Conservation (phyloP, 495 filamentous ascomycete species). For the Beverwykella pulmonaria region DNA sequence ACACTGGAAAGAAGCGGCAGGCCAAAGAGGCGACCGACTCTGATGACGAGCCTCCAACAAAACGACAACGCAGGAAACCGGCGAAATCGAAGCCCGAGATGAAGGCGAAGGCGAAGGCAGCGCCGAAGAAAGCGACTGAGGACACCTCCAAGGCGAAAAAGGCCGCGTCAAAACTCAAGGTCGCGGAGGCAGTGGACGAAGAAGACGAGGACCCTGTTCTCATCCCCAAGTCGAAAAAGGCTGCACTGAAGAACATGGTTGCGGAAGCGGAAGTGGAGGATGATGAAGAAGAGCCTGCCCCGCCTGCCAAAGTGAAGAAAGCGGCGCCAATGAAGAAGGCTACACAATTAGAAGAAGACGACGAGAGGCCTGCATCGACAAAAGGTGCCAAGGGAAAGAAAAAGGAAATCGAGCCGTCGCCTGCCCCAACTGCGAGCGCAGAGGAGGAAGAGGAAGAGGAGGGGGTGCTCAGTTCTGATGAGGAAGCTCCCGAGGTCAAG, state of each 20-base stretch:
- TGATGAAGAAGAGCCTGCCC: constrained; percentile 1
- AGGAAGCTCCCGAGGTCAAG: constrained; percentile 73
- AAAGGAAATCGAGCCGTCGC: constrained; percentile 5
- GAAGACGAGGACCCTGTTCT: constrained; percentile 4
- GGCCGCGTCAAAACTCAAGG: background rate
- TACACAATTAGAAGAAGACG: constrained; percentile 2
- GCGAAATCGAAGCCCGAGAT: background rate
- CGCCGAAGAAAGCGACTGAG: constrained; percentile 4
- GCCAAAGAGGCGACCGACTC: constrained; percentile 25
- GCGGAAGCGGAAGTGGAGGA: background rate
- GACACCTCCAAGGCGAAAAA: constrained; percentile 6
- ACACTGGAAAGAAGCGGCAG: constrained; percentile 24
- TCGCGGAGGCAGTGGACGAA: background rate
- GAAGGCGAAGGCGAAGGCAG: constrained; percentile 8
- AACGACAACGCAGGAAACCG: constrained; percentile 33
- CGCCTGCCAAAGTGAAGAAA: constrained; percentile 1
- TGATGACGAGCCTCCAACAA: constrained; percentile 36
- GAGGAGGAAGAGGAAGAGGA: constrained; percentile 18
- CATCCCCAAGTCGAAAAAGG: background rate
- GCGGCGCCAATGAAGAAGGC: background rate
- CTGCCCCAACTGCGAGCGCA: constrained; percentile 11
- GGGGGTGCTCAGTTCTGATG: constrained; percentile 47
- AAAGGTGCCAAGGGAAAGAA: constrained; percentile 14
- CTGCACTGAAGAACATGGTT: background rate
- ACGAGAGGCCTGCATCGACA: constrained; percentile 1